Evolutionary conservation across 441 rosid genomes (phyloP), one percentile per base, ranked within the genome.

Genomic region (Eugenia klotzschiana): DNA sequence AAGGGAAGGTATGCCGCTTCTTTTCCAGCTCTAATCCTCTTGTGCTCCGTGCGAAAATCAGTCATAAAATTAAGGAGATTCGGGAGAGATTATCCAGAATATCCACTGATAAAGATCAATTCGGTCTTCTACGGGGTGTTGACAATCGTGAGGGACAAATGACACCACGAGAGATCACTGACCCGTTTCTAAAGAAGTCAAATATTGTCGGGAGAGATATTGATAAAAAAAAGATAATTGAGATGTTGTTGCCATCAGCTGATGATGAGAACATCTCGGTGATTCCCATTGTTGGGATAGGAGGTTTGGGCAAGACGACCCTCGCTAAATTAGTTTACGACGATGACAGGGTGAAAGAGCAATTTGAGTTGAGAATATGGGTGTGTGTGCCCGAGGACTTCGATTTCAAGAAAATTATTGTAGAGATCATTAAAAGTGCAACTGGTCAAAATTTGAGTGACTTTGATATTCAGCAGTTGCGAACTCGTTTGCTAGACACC

Each of bases 131-230:
- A 11, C 11, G 5, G 3, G 27, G 37, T 5, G 4, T 1, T 5
- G 4, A 33, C 15, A 20, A 64, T 9, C 25, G 7, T 4, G 46
- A 4, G 77, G 15, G 0, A 2, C 77, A 20, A 18, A 18, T 0
- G 0, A 6, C 3, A 10, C 4, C 46, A 64, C 4, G 15, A 64
- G 46, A 64, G 11, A 64, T 20, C 15, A 20, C 77, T 64, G 10
- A 33, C 46, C 37, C 2, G 3, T 2, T 9, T 40, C 11, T 33
- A 20, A 64, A 33, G 1, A 22, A 33, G 6, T 64, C 22, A 8
- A 23, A 64, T 20, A 2, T 33, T 0, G 6, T 20, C 0, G 8
- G 25, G 9, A 5, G 25, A 33, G 46, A 33, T 9, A 10, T 2
- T 9, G 46, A 33, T 64, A 64, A 64, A 20, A 7, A 64, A 64